Conservation (phyloP, 306 rosid genomes). For the Trifolium dubium region DNA sequence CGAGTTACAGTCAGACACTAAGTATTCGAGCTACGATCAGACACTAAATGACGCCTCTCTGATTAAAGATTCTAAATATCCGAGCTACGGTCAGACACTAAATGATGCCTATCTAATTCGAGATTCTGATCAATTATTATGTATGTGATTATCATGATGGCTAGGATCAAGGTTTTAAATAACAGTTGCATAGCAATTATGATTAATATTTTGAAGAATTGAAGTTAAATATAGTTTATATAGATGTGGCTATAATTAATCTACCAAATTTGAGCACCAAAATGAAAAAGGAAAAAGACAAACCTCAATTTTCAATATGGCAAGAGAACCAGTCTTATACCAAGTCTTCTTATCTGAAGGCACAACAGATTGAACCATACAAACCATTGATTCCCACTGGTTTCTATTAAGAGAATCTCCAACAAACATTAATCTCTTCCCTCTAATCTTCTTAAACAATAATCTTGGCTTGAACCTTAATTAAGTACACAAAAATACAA, state of each 20-base stretch:
- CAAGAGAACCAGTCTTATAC: slow-evolving; percentile 82
- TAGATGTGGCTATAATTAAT: not conserved
- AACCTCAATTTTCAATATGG: slow-evolving; percentile 83
- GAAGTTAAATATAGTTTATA: not conserved
- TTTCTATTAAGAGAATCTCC: slow-evolving; percentile 97
- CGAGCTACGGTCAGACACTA: not conserved
- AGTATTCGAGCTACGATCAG: too few relatives aligned
- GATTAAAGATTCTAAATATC: too few relatives aligned
- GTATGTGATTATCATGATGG: not conserved
- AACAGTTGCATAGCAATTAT: not conserved
- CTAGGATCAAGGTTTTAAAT: not conserved
- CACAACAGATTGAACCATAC: slow-evolving; percentile 76
- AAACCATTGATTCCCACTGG: slow-evolving; percentile 99
- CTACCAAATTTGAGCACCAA: not conserved
- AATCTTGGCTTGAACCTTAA: slow-evolving; percentile 82
- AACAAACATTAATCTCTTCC: slow-evolving; percentile 96
- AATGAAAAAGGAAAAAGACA: not conserved
- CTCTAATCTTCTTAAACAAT: slow-evolving; percentile 86
- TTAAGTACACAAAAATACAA: slow-evolving; percentile 18
- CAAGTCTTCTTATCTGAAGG: slow-evolving; percentile 76
- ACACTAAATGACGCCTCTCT: not conserved
- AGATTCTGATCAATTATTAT: too few relatives aligned
- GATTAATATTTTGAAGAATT: not conserved
- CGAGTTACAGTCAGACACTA: not conserved
- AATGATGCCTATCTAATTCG: not conserved